These are phyloP conservation scores for Boechera retrofracta DNA, from an alignment of 345 rosid genomes.

Conservation along the genomic window DNA sequence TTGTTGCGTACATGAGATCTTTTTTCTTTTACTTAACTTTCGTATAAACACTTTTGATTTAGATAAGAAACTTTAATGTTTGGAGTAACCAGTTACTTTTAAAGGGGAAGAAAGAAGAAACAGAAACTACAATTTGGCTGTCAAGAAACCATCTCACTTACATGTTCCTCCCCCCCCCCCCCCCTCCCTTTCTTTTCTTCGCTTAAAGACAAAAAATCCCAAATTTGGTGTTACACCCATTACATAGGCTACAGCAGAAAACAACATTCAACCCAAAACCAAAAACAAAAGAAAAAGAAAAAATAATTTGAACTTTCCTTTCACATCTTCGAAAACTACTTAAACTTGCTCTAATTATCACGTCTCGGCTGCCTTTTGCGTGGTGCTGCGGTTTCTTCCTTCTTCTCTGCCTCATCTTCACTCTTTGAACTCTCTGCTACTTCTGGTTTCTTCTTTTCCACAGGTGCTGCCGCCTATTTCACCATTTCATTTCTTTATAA, in stretches of 20 bases:
- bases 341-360: constrained; percentile 49
- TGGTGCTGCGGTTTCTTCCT: constrained; percentile 56
- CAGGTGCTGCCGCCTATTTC: constrained; percentile 44
- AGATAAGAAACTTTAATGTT: background rate
- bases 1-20: background rate
- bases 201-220: constrained; percentile 12
- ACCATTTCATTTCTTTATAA: constrained; percentile 25
- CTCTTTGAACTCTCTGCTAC: constrained; percentile 56
- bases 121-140: constrained; percentile 28
- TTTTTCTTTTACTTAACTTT: background rate
- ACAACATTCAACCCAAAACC: constrained; percentile 30
- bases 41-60: background rate
- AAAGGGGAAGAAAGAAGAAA: background rate
- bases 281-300: constrained; percentile 16
- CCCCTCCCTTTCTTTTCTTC: background rate
- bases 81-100: background rate
- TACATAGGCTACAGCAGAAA: constrained; percentile 21
- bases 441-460: constrained; percentile 49
- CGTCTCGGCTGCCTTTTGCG: constrained; percentile 68
- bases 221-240: constrained; percentile 17
- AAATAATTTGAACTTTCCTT: background rate
- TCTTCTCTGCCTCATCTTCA: constrained; percentile 56
- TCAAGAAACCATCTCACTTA: constrained; percentile 27
- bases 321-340: constrained; percentile 13
- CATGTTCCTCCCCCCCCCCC: background rate